Base-by-base conservation (phyloP, 2,329 filamentous ascomycete species). In the Penicillium thymicola region DNA sequence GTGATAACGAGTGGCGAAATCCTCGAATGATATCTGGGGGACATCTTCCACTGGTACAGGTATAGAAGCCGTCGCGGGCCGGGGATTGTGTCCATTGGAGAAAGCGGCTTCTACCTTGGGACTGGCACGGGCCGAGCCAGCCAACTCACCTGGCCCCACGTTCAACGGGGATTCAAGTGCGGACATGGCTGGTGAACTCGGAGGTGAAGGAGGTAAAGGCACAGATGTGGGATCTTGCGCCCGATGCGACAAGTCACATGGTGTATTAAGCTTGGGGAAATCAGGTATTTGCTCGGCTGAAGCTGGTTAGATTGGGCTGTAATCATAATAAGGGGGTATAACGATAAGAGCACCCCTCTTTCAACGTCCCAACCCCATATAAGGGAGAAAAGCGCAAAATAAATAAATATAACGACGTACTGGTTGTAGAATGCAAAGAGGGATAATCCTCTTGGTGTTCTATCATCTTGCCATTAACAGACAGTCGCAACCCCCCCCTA, bases 1-100 rank as follows among this genome's bases (percentile, higher is more conserved):
- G 38, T 75, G 73, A 59, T 76, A 73, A 46, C 75, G 69, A 51
- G 65, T 62, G 46, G 76, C 76, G 67, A 79, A 75, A 49, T 78
- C 74, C 59, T 77, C 73, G 61, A 79, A 77, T 37, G 73, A 73
- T 28, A 77, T 65, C 51, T 65, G 59, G 62, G 63, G 45, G 40
- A 27, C 53, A 53, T 66, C 57, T 43, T 60, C 51, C 30, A 44
- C 38, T 9, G 23, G 40, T 25, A 18, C 13, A 5, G 40, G 28
- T 27, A 51, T 36, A 18, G 38, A 51, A 41, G 59, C 32, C n/a
- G 42, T 46, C 41, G 54, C 38, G 41, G 61, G 51, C 37, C 58
- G 58, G 23, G 44, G 41, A 37, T 59, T 51, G 40, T 58, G 50
- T 62, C 58, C 62, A 64, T 63, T 28, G 56, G 63, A 60, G 61